Base-by-base conservation (phyloP, 2,329 filamentous ascomycete genomes). In the Helminthosporium solani region DNA sequence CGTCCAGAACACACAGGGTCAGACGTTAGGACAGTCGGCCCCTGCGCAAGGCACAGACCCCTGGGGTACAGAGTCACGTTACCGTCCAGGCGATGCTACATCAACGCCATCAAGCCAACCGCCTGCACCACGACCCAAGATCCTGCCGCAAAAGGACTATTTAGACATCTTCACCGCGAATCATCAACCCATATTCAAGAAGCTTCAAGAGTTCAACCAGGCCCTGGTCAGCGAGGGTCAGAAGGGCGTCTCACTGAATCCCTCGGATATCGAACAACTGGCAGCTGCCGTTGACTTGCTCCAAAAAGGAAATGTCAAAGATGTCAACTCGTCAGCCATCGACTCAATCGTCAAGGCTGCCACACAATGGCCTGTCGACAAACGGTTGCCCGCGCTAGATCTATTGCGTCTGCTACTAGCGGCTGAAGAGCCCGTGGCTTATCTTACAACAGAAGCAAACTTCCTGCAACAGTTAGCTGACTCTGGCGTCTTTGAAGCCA, bases 351-450 rank as follows among this genome's bases (percentile, higher is more conserved):
- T 90, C 47, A 88, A 85, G 60, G 79, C 95, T 42, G 81, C 84
- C 15, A 89, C 87, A 0, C 70, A 77, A 25, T 99, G 94, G 94
- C 87, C 91, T 2, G 84, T 86, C 42, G 77, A 84, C 11, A 87
- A 89, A 56, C 85, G 90, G 36, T 78, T 99, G 0, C 88, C 94
- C 0, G 88, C 85, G 11, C 80, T 99, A 1, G 94, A 97, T 67
- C 76, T 97, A 1, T 78, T 97, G 4, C 88, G 94, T n/a, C 84
- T 95, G 39, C 77, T 94, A 21, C 86, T 88, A 1, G 83, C 84
- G 1, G 79, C 79, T 7, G 81, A 88, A 0, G 72, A 80, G 1
- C 81, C 84, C n/a, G 86, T 88, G 2, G 78, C 79, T 7, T 81
- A 81, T 40, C 73, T 73, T 0, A 78, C 78, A 0, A 70, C 74